Conservation (phyloP, 768 basidiomycete genomes). For the Hypholoma sublateritium region DNA sequence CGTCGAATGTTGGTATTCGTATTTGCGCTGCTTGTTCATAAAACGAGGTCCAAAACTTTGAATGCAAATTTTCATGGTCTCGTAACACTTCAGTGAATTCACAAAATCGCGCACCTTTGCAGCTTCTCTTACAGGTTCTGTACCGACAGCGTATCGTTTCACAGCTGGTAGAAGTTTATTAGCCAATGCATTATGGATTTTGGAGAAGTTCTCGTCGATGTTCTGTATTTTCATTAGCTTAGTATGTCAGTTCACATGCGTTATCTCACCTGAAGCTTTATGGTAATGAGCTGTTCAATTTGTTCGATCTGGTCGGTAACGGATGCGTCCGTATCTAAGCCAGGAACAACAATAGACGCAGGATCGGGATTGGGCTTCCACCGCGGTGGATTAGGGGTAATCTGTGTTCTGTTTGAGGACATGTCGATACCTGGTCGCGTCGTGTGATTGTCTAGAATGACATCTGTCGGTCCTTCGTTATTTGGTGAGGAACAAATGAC, state of each 20-base stretch:
- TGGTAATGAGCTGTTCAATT: slow-evolving; percentile 92
- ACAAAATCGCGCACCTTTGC: slow-evolving; percentile 63
- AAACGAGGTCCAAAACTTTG: slow-evolving; percentile 94
- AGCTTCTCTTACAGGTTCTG: slow-evolving; percentile 86
- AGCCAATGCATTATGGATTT: slow-evolving; percentile 82
- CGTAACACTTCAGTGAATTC: too few relatives aligned
- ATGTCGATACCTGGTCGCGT: not conserved
- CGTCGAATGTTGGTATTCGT: slow-evolving; percentile 72
- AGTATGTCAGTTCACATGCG: not conserved
- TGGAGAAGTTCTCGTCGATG: slow-evolving; percentile 92
- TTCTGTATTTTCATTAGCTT: slow-evolving; percentile 46
- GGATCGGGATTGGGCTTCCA: slow-evolving; percentile 71
- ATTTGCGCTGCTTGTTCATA: slow-evolving; percentile 93
- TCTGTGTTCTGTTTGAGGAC: slow-evolving; percentile 18
- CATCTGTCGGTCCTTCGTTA: too few relatives aligned
- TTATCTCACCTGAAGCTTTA: slow-evolving; percentile 75
- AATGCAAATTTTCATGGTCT: not conserved
- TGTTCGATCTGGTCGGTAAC: slow-evolving; percentile 87
- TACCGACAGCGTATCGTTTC: slow-evolving; percentile 84
- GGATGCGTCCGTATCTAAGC: slow-evolving; percentile 68
- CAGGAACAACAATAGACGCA: slow-evolving; percentile 63
- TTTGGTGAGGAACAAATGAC: too few relatives aligned
- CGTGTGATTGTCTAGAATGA: not conserved
- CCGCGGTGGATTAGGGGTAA: slow-evolving; percentile 61
- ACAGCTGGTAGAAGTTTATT: slow-evolving; percentile 83